Evolutionary conservation across 805 yeast genomes (phyloP), one percentile per base, ranked within the genome.

Genomic region (Candida namnaoensis): DNA sequence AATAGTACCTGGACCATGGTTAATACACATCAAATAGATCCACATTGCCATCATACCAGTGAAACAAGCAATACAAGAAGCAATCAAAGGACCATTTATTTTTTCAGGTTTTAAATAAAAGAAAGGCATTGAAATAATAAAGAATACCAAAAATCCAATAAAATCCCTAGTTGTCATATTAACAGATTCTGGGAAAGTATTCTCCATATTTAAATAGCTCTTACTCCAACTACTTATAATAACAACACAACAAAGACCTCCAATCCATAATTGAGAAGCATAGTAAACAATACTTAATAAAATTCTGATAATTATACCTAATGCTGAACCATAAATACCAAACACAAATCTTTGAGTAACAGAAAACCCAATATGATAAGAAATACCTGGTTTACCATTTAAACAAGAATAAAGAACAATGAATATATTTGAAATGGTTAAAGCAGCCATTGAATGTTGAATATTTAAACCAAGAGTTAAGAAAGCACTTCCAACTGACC

Each of bases 241-340:
- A 32, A 56, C 55, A 38, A 51, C 57, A 7, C 65, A 41, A 40
- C 64, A 52, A 30, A 60, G 44, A 5, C 65, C 68, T 25, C 71
- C 71, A 9, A 64, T 51, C 55, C 62, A 64, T 3, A 64, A 50
- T 44, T 63, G 65, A 14, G 64, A 56, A 10, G 63, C 69, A 45
- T 52, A 64, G 56, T 61, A 64, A n/a, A 67, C 62, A 36, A 64
- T 53, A 8, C 65, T 57, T 40, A 67, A 48, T 32, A 63, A 47
- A 12, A 60, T 56, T 45, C 71, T 49, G 25, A 62, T 58, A 27
- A 57, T 32, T 19, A 66, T 57, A 14, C 65, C 68, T 23, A 65
- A 38, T 10, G 47, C 51, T 5, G 64, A 58, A 8, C 70, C 70
- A 38, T 56, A 48, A 8, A 62, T 53, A 33, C 72, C 72, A 47